Evolutionary conservation across 805 yeast species (phyloP).

Genomic region (Candida glaebosa): DNA sequence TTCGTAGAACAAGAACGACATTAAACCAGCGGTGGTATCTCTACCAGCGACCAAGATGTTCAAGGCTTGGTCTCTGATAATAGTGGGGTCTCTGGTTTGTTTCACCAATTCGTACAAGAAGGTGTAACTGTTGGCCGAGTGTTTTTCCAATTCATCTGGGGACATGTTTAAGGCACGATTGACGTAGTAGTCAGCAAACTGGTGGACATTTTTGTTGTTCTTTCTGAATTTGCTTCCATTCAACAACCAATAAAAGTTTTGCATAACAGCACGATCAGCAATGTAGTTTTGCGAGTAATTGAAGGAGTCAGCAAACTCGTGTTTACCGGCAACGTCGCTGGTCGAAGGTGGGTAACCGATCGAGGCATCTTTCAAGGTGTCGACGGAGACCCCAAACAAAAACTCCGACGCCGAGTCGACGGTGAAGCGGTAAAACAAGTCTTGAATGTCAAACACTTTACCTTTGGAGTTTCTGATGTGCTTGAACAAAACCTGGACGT

Average conservation of each 20-base stretch:
- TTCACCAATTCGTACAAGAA: constrained; percentile 38
- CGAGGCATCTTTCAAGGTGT: constrained; percentile 14
- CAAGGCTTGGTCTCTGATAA: constrained; percentile 35
- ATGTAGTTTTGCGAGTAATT: constrained; percentile 31
- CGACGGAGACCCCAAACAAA: constrained; percentile 35
- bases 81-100: constrained; percentile 32
- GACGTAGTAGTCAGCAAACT: constrained; percentile 24
- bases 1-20: constrained; percentile 27
- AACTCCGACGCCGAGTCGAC: constrained; percentile 40
- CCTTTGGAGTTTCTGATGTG: constrained; percentile 19
- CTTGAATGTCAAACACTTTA: constrained; percentile 27
- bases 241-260: constrained; percentile 25
- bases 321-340: constrained; percentile 3
- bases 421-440: constrained; percentile 32
- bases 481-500: constrained; percentile 22
- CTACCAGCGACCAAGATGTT: constrained; percentile 39
- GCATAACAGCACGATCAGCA: constrained; percentile 30
- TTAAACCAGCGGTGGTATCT: constrained; percentile 33
- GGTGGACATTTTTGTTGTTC: constrained; percentile 13
- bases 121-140: constrained; percentile 26
- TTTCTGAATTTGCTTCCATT: constrained; percentile 15
- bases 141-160: constrained; percentile 25
- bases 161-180: constrained; percentile 26
- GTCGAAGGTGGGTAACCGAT: constrained; percentile 1
- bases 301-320: constrained; percentile 25